A percentile compares a stretch with the other conserved stretches of the same genome.
Evolutionary conservation across 2,329 filamentous ascomycete genomes (phyloP).

Genomic region (Torrubiellomyces zombiae): DNA sequence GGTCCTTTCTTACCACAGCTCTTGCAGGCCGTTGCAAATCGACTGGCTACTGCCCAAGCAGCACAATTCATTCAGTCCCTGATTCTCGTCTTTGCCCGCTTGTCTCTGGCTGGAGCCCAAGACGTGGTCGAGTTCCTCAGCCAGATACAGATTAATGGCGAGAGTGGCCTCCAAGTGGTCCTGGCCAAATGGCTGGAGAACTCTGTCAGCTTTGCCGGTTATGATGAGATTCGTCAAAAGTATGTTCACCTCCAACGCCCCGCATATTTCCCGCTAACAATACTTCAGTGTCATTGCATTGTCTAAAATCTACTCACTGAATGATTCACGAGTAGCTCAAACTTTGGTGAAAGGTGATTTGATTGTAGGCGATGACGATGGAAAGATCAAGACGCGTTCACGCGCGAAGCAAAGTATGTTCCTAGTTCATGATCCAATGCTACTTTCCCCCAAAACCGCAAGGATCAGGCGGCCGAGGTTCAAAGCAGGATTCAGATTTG

Average conservation of each 20-base stretch:
- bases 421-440: conserved; percentile 3
- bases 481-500: too few species aligned
- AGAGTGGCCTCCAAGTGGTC: conserved; percentile 77
- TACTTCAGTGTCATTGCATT: conserved; percentile 64
- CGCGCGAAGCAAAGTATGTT: conserved; percentile 63
- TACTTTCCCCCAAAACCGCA: background rate
- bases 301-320: conserved; percentile 75
- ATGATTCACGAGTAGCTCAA: conserved; percentile 62
- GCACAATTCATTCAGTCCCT: conserved; percentile 89
- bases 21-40: conserved; percentile 71
- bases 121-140: conserved; percentile 89
- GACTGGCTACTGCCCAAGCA: conserved; percentile 66
- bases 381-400: conserved; percentile 81
- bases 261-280: conserved; percentile 12
- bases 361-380: conserved; percentile 58
- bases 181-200: conserved; percentile 94
- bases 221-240: conserved; percentile 95
- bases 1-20: conserved; percentile 83
- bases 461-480: too few species aligned
- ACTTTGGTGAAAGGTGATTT: conserved; percentile 85
- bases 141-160: conserved; percentile 61
- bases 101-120: conserved; percentile 68
- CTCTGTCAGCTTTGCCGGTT: conserved; percentile 92
- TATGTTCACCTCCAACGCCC: conserved; percentile 25
- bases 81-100: conserved; percentile 83